Evolutionary conservation across 306 rosid genomes (phyloP), one percentile per base, ranked within the genome.

Genomic region (Arachis hypogaea): DNA sequence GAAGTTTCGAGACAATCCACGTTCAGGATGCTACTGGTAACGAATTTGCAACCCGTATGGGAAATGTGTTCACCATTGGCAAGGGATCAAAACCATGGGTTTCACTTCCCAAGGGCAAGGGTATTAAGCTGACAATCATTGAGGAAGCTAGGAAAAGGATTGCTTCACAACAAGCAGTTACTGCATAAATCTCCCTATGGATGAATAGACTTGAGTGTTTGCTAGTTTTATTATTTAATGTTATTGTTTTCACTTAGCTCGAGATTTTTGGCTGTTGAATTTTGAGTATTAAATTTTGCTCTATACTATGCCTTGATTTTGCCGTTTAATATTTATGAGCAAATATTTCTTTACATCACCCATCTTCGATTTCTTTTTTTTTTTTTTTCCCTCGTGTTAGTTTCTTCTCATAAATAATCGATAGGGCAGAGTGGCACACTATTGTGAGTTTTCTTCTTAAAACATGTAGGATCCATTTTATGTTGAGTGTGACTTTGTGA

Each of bases 11-110:
- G 76, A 84, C 86, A 9, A 61, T 86, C 77, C 88, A 84, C 38
- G 62, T 85, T n/a, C 90, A 88, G 82, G 92, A 88, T 77, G 78
- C 92, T 22, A 40, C 73, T 6, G 92, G 92, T 3, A 90, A 88
- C 12, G 86, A 84, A 30, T 84, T 81, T 2, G 88, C 86, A 28
- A 83, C 90, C 44, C 82, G 90, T 8, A 44, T 86, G 88, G 79
- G 78, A 28, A 84, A 84, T 67, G 86, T 86, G 73, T 86, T 69
- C 83, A 86, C 74, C 61, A 76, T 84, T 43, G 88, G 90, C 61
- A 84, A 86, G 78, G 90, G 88, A 1, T 60, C 83, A 22, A 86
- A 82, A 51, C 86, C 88, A 9, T 79, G 83, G 90, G 63, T 79
- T 2, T 59, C 86, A 2, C 85, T 86, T 33, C 88, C 88, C 7